phyloP scores from a whole-genome alignment of 192 early-diverging fungal species.

The Paraglomus brasilianum region DNA sequence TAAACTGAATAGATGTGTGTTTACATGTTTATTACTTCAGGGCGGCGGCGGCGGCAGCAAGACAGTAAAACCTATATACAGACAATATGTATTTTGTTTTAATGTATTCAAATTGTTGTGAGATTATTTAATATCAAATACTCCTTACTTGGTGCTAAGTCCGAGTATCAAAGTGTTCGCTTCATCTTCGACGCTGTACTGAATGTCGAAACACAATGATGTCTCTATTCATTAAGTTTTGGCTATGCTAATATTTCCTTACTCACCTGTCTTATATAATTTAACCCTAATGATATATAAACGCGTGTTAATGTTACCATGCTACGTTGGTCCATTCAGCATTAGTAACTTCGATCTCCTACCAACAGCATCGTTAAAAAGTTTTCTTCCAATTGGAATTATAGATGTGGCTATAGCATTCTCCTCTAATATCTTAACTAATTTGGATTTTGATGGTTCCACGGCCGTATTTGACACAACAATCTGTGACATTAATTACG shows the following conservation, averaged over 20 bases:
- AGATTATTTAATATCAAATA: background rate
- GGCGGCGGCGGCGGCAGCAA: conserved; percentile 53
- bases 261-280: conserved; percentile 15
- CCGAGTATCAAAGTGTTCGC: conserved; percentile 41
- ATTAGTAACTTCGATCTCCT: conserved; percentile 27
- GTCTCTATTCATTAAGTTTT: conserved; percentile 6
- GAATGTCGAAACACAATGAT: conserved; percentile 9
- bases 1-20: too few species aligned
- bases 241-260: conserved; percentile 4
- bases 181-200: conserved; percentile 53
- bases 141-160: conserved; percentile 46
- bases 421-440: conserved; percentile 49
- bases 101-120: conserved; percentile 3
- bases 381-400: conserved; percentile 50
- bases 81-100: background rate
- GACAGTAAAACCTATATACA: conserved; percentile 48
- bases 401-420: conserved; percentile 43
- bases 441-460: conserved; percentile 53
- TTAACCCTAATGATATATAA: conserved; percentile 25
- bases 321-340: conserved; percentile 14
- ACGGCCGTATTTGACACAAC: conserved; percentile 49
- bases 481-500: conserved; percentile 37
- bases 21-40: conserved; percentile 40
- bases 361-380: conserved; percentile 57
- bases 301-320: background rate